Conservation (phyloP, 768 basidiomycete species). For the Lactifluus subvellereus region DNA sequence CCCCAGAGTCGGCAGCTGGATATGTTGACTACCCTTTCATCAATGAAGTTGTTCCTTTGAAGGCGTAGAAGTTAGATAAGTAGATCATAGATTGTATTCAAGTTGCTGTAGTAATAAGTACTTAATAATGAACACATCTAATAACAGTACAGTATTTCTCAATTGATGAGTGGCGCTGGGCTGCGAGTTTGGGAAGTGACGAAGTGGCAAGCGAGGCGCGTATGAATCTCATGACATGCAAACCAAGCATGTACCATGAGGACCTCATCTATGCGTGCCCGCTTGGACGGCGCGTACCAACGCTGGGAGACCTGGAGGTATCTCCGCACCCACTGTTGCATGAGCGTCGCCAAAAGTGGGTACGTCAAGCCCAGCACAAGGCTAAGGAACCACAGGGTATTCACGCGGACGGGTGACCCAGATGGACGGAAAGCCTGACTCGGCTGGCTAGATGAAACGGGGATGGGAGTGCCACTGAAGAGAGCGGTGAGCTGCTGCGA, state of each 20-base stretch:
- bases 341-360: slow-evolving; percentile 22
- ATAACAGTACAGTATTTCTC: too few relatives aligned
- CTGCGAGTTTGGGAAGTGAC: too few relatives aligned
- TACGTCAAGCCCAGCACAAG: slow-evolving; percentile 20
- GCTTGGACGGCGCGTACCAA: slow-evolving; percentile 18
- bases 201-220: too few relatives aligned
- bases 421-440: slow-evolving; percentile 1
- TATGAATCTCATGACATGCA: background rate
- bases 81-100: too few relatives aligned
- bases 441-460: slow-evolving; percentile 8
- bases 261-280: slow-evolving; percentile 7
- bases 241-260: too few relatives aligned
- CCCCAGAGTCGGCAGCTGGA: background rate
- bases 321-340: slow-evolving; percentile 23
- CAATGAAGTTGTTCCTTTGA: background rate
- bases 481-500: slow-evolving; percentile 21
- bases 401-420: slow-evolving; percentile 17
- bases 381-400: slow-evolving; percentile 21
- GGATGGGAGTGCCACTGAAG: background rate
- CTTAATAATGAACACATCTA: too few relatives aligned
- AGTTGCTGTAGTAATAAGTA: background rate
- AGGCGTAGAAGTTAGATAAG: background rate
- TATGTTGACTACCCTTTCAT: background rate
- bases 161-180: too few relatives aligned
- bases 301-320: slow-evolving; percentile 18